Base-by-base conservation (phyloP, 176 grass and related monocot genomes). In the Poa annua region DNA sequence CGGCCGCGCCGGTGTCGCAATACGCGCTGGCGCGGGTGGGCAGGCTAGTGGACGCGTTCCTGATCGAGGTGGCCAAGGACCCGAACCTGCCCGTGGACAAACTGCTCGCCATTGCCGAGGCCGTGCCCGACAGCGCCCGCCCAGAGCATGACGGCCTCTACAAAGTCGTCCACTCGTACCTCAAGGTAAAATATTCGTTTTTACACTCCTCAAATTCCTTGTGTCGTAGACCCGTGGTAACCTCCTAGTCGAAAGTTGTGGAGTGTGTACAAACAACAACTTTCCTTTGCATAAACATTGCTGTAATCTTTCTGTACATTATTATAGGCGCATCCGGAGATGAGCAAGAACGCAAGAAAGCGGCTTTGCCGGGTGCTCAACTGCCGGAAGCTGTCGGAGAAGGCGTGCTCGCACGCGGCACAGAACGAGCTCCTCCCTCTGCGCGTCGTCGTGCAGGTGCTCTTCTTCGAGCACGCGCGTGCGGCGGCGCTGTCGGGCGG, bases 391-490 rank as follows among this genome's bases (percentile, higher is more conserved):
- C 91, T 99, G 74, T 96, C 97, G 10, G 81, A 96, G 38, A 92
- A 96, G 78, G 89, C 91, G 62, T 94, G 93, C 84, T 59, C 91
- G 81, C 91, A 99, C 77, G 97, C 97, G 19, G 93, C 91, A n/a
- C 93, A 94, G 88, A 99, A 99, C 57, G 93, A 96, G 81, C 75
- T 92, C 3, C 91, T 99, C 45, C 97, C 97, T 4, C 88, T 99
- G 11, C 81, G 97, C 44, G 88, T 99, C 22, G 91, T 99, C 0
- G 89, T 99, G 82, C 97, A 99, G 81, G 97, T 99, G 67, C 89
- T 99, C 32, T 99, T 99, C 93, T 99, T 94, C 74, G 97, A 99
- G 83, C 93, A 92, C 56, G 93, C 91, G 34, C 97, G 97, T 26
- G 79, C 97, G 0, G 91, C 85, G 78, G 87, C 86, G 82, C 20